Conservation (phyloP, 78 protist species). For the Dictyostelium firmibasis region DNA sequence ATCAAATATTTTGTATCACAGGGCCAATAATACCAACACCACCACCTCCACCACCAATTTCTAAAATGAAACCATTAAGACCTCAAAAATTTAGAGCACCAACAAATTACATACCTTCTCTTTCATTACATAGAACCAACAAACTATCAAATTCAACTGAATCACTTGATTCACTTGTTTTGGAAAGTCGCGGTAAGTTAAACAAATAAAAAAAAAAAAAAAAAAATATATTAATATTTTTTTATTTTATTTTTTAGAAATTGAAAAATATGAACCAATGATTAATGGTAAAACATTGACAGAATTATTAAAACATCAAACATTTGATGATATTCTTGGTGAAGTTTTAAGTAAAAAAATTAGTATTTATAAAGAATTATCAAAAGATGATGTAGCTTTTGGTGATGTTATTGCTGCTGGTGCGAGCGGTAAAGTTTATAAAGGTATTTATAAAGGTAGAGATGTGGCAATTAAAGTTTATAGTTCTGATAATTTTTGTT, state of each 20-base stretch:
- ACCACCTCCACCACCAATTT: neutral
- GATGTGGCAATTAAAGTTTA: constrained; percentile 80
- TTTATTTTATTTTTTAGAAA: neutral
- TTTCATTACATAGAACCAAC: neutral
- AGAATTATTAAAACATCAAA: constrained; percentile 27
- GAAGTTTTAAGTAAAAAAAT: constrained; percentile 33
- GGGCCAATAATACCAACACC: neutral
- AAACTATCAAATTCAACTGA: neutral
- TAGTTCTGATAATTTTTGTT: constrained; percentile 41
- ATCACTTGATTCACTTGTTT: neutral
- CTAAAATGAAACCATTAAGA: neutral
- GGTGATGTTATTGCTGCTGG: constrained; percentile 72
- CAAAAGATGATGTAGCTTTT: neutral
- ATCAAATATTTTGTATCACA: neutral
- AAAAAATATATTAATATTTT: too few species aligned
- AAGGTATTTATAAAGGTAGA: constrained; percentile 56
- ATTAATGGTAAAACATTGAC: constrained; percentile 48
- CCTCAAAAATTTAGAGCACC: neutral
- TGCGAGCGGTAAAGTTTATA: constrained; percentile 76
- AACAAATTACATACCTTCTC: neutral
- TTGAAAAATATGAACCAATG: constrained; percentile 40
- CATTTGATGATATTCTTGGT: constrained; percentile 59
- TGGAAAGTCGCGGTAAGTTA: neutral
- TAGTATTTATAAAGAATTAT: constrained; percentile 49
- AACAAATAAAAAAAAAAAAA: too few species aligned